Evolutionary conservation across 345 rosid genomes (phyloP), one percentile per base, ranked within the genome.

Genomic region (Dipteronia sinensis): DNA sequence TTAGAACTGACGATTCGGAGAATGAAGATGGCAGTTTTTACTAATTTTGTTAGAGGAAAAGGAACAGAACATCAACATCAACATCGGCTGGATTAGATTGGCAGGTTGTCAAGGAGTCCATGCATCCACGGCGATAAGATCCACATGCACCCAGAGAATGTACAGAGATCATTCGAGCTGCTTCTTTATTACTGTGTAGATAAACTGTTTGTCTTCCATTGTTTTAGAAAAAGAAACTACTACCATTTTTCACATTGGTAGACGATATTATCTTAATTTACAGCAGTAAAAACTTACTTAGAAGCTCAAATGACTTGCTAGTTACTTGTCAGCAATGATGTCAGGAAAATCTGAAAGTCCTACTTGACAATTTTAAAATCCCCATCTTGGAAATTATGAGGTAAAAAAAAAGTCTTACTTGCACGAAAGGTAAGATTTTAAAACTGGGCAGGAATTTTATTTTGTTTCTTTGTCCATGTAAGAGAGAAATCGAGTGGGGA

Each of bases 11-110:
- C 71, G 23, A 17, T 19, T 22, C 44, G 7, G 78, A 23, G 38
- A 46, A 71, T 51, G 67, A 72, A 63, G 75, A 55, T 59, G 9
- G 19, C 23, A 55, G 2, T 3, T 69, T 42, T 27, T 58, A 71
- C n/a, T 31, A 31, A 51, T 74, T 2, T 13, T 47, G 47, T 44
- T 16, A 58, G 20, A 61, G 10, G 29, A 17, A 19, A 20, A n/a
- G 29, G 15, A 20, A 13, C 71, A 38, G 40, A 9, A 55, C 67
- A n/a, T n/a, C n/a, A n/a, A n/a, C n/a, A n/a, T n/a, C n/a, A n/a
- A n/a, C n/a, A 7, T 38, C 47, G 34, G 25, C 73, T 23, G 17
- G 27, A 65, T 38, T 58, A 10, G 9, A 10, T 31, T 20, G 22
- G 59, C 5, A 42, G 73, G 58, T 71, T 9, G 55, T 23, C 51